Base-by-base conservation (phyloP, 306 rosid genomes). In the Trichosanthes cucumerina region DNA sequence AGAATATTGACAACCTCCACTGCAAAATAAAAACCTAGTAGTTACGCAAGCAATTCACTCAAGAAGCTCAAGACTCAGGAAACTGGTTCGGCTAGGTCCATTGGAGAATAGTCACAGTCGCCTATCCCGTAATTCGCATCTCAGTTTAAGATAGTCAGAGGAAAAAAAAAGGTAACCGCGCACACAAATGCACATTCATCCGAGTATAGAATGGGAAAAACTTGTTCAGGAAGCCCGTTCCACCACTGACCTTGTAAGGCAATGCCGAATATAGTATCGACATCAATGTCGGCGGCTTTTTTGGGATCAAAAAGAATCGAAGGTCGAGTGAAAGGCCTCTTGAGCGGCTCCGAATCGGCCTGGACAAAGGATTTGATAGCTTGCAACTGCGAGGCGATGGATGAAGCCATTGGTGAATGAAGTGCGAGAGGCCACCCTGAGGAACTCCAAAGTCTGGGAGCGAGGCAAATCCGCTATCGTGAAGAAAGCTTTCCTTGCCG, bases 251-350 rank as follows among this genome's bases (percentile, higher is more conserved):
- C 98, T 85, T 88, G 86, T 53, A 84, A 77, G 4, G 92, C 93
- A 11, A 86, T 70, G 63, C 71, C 26, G 81, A 86, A 85, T 39
- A 95, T 79, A 50, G 96, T 77, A 36, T 95, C 93, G 16, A 84
- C 52, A 34, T 85, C 91, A 36, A 84, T 82, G 52, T 95, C 98
- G 2, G 98, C 96, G 0, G 98, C 98, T 80, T 86, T 85, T 83
- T 92, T 91, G 50, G 96, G 91, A 57, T 92, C 92, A 77, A 82
- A 91, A 54, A 92, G 83, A 70, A 95, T 81, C 8, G 98, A 89
- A 78, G 98, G 93, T 1, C 98, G 93, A 70, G 92, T 89, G 87
- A 86, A 87, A 0, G 98, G 97, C 63, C 93, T 75, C 85, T 85
- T 95, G 28, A 58, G 84, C 63, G 87, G 90, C 53, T 90, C 88